Percentiles rank a stretch among this genome's conserved stretches.
Conservation (phyloP, 176 grass and related monocot species). For the Phyllostachys edulis region DNA sequence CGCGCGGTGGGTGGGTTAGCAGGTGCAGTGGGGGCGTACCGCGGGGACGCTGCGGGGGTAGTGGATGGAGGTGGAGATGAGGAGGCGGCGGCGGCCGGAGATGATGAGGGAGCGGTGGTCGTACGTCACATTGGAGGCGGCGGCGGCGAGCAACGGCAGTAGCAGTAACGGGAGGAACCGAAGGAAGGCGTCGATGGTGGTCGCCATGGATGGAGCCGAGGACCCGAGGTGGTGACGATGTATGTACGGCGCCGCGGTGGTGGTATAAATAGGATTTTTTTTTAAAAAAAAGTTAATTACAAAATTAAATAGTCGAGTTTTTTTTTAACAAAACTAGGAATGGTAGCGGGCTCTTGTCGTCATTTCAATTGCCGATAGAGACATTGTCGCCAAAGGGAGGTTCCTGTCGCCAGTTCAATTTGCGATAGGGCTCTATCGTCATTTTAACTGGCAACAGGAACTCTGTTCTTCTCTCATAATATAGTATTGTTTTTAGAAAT, state of each 20-base stretch:
- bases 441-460: too few relatives aligned
- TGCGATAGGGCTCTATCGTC: too few relatives aligned
- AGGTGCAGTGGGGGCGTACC: constrained; percentile 26
- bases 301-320: too few relatives aligned
- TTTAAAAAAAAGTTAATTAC: too few relatives aligned
- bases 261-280: constrained; percentile 43
- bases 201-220: constrained; percentile 39
- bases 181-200: neutral
- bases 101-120: constrained; percentile 95
- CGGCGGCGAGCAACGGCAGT: neutral
- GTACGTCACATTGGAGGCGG: constrained; percentile 67
- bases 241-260: neutral
- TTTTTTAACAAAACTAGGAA: too few relatives aligned
- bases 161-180: constrained; percentile 38
- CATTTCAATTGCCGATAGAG: too few relatives aligned
- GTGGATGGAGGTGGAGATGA: constrained; percentile 99
- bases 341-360: too few relatives aligned
- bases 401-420: too few relatives aligned
- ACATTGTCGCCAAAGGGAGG: too few relatives aligned
- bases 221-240: neutral
- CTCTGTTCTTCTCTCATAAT: too few relatives aligned
- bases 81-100: constrained; percentile 70
- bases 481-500: too few relatives aligned
- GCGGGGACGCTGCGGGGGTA: constrained; percentile 94
- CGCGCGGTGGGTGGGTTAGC: neutral